These are phyloP conservation scores for Corylus heterophylla DNA, from an alignment of 306 rosid species.

Conservation along the genomic window DNA sequence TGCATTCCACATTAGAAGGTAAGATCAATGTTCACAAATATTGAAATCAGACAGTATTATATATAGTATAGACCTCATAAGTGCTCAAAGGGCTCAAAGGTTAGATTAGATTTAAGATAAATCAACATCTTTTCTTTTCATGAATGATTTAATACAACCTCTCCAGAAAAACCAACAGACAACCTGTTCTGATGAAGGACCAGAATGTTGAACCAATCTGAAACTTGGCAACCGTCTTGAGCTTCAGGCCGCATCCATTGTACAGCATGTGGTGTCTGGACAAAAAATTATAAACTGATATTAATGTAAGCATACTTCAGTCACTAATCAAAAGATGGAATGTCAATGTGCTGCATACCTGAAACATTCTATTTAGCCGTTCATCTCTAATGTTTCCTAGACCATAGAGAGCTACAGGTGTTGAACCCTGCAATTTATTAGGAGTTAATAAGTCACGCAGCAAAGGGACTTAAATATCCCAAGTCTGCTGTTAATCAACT, in stretches of 20 bases:
- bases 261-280: conserved; percentile 97
- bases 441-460: conserved; percentile 19
- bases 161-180: conserved; percentile 20
- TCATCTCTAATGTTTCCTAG: conserved; percentile 98
- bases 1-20: conserved; percentile 41
- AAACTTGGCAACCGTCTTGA: conserved; percentile 77
- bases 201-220: conserved; percentile 97
- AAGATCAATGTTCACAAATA: conserved; percentile 29
- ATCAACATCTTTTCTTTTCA: conserved; percentile 22
- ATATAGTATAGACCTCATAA: conserved; percentile 21
- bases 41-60: conserved; percentile 17
- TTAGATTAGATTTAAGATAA: conserved; percentile 14
- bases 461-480: conserved; percentile 11
- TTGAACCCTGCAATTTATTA: conserved; percentile 72
- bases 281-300: conserved; percentile 27
- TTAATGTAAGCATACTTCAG: conserved; percentile 21
- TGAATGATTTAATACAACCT: conserved; percentile 18
- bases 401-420: conserved; percentile 91
- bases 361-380: conserved; percentile 97
- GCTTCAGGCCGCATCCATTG: conserved; percentile 98
- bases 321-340: conserved; percentile 21
- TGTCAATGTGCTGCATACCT: conserved; percentile 44
- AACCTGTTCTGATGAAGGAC: conserved; percentile 99
- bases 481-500: conserved; percentile 22
- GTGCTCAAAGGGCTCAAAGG: conserved; percentile 10